These are phyloP conservation scores for Taphrina wiesneri DNA, from an alignment of 1,139 yeast species.

Conservation along the genomic window DNA sequence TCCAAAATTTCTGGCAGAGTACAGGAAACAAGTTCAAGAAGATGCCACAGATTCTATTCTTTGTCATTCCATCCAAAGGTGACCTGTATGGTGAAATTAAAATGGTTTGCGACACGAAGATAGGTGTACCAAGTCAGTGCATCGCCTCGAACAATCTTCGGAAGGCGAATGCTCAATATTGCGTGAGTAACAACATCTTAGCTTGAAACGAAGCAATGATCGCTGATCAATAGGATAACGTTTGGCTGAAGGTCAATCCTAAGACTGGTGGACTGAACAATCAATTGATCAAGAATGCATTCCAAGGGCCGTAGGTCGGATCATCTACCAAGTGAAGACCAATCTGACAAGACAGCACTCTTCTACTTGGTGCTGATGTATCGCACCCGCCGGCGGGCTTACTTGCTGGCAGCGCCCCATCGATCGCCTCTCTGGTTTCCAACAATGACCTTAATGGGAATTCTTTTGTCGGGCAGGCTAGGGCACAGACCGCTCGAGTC, in stretches of 20 bases:
- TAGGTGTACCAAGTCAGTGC: slow-evolving; percentile 37
- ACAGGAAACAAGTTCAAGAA: slow-evolving; percentile 35
- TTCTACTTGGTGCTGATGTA: slow-evolving; percentile 45
- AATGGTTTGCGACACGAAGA: slow-evolving; percentile 34
- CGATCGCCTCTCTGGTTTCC: slow-evolving; percentile 45
- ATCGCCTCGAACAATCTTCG: slow-evolving; percentile 34
- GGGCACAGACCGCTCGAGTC: slow-evolving; percentile 42
- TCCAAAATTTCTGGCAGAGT: slow-evolving; percentile 30
- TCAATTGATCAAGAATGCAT: background rate
- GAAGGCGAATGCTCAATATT: slow-evolving; percentile 31
- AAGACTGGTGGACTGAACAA: slow-evolving; percentile 41
- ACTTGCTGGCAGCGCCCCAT: slow-evolving; percentile 40
- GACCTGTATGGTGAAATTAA: slow-evolving; percentile 38
- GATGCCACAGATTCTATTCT: slow-evolving; percentile 36
- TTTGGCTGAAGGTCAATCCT: slow-evolving; percentile 41
- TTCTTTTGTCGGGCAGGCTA: slow-evolving; percentile 44
- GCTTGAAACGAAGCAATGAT: slow-evolving; percentile 10
- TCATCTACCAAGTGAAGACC: slow-evolving; percentile 7
- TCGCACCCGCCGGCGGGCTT: slow-evolving; percentile 44
- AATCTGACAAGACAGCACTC: slow-evolving; percentile 31
- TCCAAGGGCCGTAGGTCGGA: slow-evolving; percentile 17
- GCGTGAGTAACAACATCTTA: slow-evolving; percentile 15
- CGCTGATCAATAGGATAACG: slow-evolving; percentile 40
- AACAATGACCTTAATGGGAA: slow-evolving; percentile 42
- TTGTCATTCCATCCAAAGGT: slow-evolving; percentile 33